Evolutionary conservation across 2,329 filamentous ascomycete genomes (phyloP).

Genomic region (Byssoonygena ceratinophila): DNA sequence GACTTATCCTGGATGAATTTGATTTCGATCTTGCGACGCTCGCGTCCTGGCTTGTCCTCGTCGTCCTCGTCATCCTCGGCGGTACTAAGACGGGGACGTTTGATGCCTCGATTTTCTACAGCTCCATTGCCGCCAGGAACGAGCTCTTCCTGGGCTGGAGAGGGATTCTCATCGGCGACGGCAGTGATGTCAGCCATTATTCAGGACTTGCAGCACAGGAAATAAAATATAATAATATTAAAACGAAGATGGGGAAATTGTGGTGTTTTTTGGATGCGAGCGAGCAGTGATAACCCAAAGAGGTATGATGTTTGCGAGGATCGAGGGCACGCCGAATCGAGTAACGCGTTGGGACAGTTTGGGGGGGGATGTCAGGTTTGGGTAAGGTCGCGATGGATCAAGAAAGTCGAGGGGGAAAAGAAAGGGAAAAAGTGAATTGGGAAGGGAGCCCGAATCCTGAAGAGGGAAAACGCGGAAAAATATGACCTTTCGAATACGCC

Average conservation of each 20-base stretch:
- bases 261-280: neutral
- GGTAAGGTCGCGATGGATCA: conserved; percentile 26
- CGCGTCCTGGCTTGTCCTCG: conserved; percentile 92
- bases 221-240: conserved; percentile 12
- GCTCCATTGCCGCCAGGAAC: conserved; percentile 58
- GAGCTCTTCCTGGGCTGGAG: conserved; percentile 62
- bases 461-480: conserved; percentile 20
- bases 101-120: conserved; percentile 68
- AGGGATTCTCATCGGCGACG: conserved; percentile 64
- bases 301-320: conserved; percentile 36
- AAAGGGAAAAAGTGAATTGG: conserved; percentile 21
- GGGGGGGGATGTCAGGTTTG: conserved; percentile 29
- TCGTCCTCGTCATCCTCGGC: conserved; percentile 90
- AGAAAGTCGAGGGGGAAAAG: conserved; percentile 14
- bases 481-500: conserved; percentile 10
- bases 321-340: conserved; percentile 34
- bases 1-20: conserved; percentile 99
- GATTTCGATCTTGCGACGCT: conserved; percentile 99
- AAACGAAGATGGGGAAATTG: conserved; percentile 10
- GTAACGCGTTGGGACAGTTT: conserved; percentile 36
- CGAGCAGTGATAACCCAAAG: conserved; percentile 29
- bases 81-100: conserved; percentile 69
- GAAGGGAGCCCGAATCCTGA: conserved; percentile 11
- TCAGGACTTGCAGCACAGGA: too few relatives aligned
- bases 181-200: conserved; percentile 70